Conservation (phyloP, 2,329 filamentous ascomycete species). For the Pseudogymnoascus sp. region DNA sequence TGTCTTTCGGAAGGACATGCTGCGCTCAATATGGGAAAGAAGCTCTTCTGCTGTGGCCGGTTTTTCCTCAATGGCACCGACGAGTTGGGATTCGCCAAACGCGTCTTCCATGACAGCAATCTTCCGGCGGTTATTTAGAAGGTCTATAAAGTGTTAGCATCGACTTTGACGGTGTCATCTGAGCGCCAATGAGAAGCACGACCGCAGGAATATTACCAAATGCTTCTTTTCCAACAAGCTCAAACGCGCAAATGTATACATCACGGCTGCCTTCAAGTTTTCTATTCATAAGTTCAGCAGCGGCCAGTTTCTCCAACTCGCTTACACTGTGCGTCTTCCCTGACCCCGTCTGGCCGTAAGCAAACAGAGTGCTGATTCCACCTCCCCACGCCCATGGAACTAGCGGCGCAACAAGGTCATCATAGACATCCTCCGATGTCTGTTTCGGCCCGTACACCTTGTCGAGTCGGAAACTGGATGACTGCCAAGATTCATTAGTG, state of each 20-base stretch:
- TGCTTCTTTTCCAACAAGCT: constrained; percentile 77
- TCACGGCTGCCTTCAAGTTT: constrained; percentile 70
- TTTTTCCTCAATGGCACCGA: constrained; percentile 35
- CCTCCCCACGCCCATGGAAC: constrained; percentile 41
- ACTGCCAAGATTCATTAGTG: constrained; percentile 25
- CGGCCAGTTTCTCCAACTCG: constrained; percentile 35
- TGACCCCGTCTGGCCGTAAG: constrained; percentile 43
- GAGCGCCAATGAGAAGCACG: constrained; percentile 8
- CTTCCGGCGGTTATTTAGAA: constrained; percentile 36
- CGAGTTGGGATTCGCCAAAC: constrained; percentile 38
- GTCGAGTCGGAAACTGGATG: constrained; percentile 14
- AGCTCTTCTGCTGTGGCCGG: constrained; percentile 43
- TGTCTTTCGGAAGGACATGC: constrained; percentile 38
- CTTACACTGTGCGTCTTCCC: constrained; percentile 42
- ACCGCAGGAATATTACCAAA: constrained; percentile 28
- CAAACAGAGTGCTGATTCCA: constrained; percentile 42
- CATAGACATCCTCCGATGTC: constrained; percentile 17
- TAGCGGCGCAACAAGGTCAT: constrained; percentile 20
- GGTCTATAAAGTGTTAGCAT: constrained; percentile 25
- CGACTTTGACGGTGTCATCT: not conserved
- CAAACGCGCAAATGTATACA: constrained; percentile 86
- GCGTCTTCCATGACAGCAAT: constrained; percentile 41
- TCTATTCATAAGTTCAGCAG: constrained; percentile 66
- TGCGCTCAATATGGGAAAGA: constrained; percentile 79
- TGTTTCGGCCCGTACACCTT: constrained; percentile 11